Evolutionary conservation across 73 alveolate species (phyloP).

Genomic region (Paramecium octaurelia): DNA sequence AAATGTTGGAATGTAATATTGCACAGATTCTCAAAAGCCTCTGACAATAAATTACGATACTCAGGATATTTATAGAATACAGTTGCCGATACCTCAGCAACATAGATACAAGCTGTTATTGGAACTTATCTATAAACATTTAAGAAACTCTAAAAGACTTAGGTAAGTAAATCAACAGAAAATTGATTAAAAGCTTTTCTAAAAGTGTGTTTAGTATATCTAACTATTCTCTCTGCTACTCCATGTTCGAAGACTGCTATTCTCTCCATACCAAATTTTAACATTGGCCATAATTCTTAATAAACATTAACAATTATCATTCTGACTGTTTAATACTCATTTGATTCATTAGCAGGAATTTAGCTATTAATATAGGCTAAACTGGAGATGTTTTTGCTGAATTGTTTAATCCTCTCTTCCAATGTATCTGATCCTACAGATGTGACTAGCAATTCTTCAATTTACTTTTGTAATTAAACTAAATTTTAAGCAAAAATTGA

Average conservation of each 20-base stretch:
- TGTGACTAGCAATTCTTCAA: neutral
- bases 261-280: neutral
- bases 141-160: neutral
- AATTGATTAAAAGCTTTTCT: neutral
- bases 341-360: neutral
- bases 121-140: neutral
- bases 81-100: conserved; percentile 45
- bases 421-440: neutral
- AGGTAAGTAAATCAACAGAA: neutral
- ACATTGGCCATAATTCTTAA: conserved; percentile 16
- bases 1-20: conserved; percentile 14
- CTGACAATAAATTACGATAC: neutral
- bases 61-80: conserved; percentile 34
- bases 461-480: neutral
- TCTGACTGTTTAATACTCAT: neutral
- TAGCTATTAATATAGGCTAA: neutral
- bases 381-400: neutral
- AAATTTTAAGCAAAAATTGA: neutral
- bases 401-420: neutral
- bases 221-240: conserved; percentile 14
- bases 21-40: conserved; percentile 7
- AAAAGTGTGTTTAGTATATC: conserved; percentile 31
- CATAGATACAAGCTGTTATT: neutral
- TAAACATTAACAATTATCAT: neutral
- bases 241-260: neutral